Evolutionary conservation across 805 yeast genomes (phyloP).

Genomic region (Pichia cephalocereana): DNA sequence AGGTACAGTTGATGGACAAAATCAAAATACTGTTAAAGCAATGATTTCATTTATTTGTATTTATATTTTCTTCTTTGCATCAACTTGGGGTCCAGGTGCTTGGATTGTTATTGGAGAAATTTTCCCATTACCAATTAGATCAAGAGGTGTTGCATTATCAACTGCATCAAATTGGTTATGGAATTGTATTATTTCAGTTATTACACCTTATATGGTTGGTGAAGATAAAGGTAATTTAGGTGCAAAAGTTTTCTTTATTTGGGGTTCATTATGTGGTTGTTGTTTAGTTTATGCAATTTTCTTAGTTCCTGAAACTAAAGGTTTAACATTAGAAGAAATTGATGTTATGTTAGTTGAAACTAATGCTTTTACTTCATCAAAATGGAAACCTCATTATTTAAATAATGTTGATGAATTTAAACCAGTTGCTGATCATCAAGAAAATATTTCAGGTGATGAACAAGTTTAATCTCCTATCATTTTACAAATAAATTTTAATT

Average conservation of each 20-base stretch:
- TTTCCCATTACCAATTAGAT: slow-evolving; percentile 67
- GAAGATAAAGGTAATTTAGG: slow-evolving; percentile 53
- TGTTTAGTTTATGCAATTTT: slow-evolving; percentile 62
- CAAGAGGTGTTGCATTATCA: slow-evolving; percentile 60
- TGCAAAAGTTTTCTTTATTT: slow-evolving; percentile 59
- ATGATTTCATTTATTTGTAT: slow-evolving; percentile 39
- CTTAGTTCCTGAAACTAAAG: slow-evolving; percentile 71
- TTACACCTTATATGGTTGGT: slow-evolving; percentile 66
- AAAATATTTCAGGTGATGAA: not conserved
- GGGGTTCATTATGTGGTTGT: slow-evolving; percentile 43
- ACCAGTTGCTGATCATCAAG: not conserved
- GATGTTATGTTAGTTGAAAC: slow-evolving; percentile 36
- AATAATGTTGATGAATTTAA: not conserved
- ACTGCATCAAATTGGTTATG: slow-evolving; percentile 76
- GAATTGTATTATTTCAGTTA: slow-evolving; percentile 69
- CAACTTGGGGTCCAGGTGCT: slow-evolving; percentile 77
- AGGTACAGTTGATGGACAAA: slow-evolving; percentile 24
- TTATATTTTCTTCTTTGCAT: slow-evolving; percentile 69
- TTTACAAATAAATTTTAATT: not conserved
- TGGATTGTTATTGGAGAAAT: slow-evolving; percentile 60
- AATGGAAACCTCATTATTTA: slow-evolving; percentile 26
- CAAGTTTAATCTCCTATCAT: not conserved
- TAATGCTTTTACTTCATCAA: slow-evolving; percentile 26
- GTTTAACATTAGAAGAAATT: slow-evolving; percentile 74
- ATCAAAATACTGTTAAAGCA: slow-evolving; percentile 23